A percentile compares a stretch with the other conserved stretches of the same genome.
Evolutionary conservation across 768 basidiomycete species (phyloP).

Genomic region (Termitomyces titanicus): DNA sequence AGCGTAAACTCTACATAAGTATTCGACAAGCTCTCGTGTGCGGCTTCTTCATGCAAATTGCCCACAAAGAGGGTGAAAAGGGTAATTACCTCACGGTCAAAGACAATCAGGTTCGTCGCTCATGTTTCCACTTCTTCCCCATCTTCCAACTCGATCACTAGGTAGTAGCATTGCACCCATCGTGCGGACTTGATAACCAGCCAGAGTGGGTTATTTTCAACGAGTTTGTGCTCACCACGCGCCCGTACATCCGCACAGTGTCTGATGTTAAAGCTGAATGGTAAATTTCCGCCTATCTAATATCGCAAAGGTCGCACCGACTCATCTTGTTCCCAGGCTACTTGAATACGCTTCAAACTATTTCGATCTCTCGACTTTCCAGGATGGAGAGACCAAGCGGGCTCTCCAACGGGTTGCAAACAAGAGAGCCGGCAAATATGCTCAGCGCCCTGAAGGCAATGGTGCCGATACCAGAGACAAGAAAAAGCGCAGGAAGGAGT

Average conservation of each 20-base stretch:
- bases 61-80: constrained; percentile 92
- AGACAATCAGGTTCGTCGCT: constrained; percentile 75
- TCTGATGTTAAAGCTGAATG: constrained; percentile 86
- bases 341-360: constrained; percentile 46
- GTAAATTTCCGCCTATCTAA: constrained; percentile 35
- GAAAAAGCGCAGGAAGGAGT: constrained; percentile 31
- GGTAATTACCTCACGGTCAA: constrained; percentile 87
- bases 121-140: background rate
- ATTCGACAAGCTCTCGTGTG: constrained; percentile 83
- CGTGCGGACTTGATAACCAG: constrained; percentile 80
- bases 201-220: constrained; percentile 95
- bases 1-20: constrained; percentile 65
- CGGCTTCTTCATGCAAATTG: constrained; percentile 98
- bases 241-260: constrained; percentile 88
- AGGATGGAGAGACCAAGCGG: constrained; percentile 69
- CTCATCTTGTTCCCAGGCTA: constrained; percentile 26
- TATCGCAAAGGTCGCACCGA: background rate
- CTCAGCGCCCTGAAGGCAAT: constrained; percentile 18
- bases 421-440: constrained; percentile 47
- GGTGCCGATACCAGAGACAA: constrained; percentile 20
- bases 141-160: constrained; percentile 16
- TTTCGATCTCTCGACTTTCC: constrained; percentile 65
- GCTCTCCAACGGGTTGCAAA: constrained; percentile 50
- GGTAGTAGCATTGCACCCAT: constrained; percentile 79
- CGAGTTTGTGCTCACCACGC: constrained; percentile 90